Evolutionary conservation across 2,329 filamentous ascomycete species (phyloP), one percentile per base, ranked within the genome.

Genomic region (Hypoxylon sp.): DNA sequence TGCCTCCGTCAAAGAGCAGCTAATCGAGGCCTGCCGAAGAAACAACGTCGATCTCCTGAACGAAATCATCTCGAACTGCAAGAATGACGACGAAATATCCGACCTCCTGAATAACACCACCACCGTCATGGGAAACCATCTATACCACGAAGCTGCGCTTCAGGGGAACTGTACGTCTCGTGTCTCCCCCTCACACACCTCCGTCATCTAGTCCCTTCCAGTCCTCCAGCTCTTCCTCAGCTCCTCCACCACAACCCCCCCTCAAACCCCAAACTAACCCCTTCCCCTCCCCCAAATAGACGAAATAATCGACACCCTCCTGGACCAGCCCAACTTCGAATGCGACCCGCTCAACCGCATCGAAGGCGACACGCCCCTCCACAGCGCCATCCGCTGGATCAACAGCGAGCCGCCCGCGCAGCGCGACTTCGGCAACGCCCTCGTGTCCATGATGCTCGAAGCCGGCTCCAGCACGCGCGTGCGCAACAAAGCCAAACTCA

Each of bases 1-100:
- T 79, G 95, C 95, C 74, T 93, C 93, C 66, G 89, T 90, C 50
- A 87, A 90, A 79, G 95, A 98, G 83, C 88, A 93, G 76, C 88
- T 98, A 74, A 89, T 98, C 81, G 95, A 97, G 84, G 93, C 96
- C 75, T 97, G 93, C 82, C 93, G 95, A 68, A 89, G 94, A 77
- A 95, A 98, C 86, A 98, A 98, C 82, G 90, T 90, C 73, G 91
- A 95, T 59, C 89, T 98, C 67, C 89, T 98, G 62, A 82, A 87
- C 74, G 91, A 96, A 75, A 87, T 94, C 63, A 85, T 98, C 72
- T 81, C 86, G 45, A 82, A 83, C 71, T 82, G 88, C 76, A 87
- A 87, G 71, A 81, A 82, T 64, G 89, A 90, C 60, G 85, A 88
- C 65, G 85, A 92, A 75, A 89, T 93, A 67, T 90, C 94, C 34